Conservation (phyloP, 176 grass and related monocot species). For the Pontederia crassipes region DNA sequence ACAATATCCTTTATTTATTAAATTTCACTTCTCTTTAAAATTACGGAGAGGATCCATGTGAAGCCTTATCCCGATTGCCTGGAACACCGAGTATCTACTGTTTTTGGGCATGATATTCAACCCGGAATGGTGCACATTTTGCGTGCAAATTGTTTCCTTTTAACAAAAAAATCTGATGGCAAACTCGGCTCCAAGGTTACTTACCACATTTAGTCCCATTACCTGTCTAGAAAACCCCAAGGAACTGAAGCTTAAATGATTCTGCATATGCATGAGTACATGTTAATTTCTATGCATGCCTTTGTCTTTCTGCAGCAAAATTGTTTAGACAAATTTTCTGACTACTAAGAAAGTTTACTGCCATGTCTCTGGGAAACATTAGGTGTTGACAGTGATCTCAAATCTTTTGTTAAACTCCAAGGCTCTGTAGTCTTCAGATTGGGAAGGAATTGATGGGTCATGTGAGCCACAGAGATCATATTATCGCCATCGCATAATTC, state of each 20-base stretch:
- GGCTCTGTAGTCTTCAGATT: constrained; percentile 78
- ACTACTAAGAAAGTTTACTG: no score
- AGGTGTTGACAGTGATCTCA: neutral
- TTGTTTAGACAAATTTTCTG: no score
- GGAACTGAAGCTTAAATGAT: no score
- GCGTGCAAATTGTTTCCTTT: constrained; percentile 42
- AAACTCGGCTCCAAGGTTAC: constrained; percentile 73
- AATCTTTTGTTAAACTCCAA: constrained; percentile 33
- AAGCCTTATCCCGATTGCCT: constrained; percentile 74
- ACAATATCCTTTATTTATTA: no score
- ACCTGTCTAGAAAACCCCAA: no score
- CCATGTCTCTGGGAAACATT: no score
- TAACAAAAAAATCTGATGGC: constrained; percentile 71
- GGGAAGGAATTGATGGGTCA: constrained; percentile 86
- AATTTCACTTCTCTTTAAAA: no score
- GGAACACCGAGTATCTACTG: constrained; percentile 56
- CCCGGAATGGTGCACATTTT: constrained; percentile 70
- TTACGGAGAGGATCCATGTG: constrained; percentile 35
- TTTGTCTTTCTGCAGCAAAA: no score
- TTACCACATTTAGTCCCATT: neutral
- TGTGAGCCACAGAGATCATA: constrained; percentile 56
- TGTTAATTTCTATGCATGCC: no score
- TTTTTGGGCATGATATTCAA: constrained; percentile 72
- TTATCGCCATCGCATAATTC: constrained; percentile 66
- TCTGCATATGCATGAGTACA: no score